Evolutionary conservation across 1,139 yeast species (phyloP).

Genomic region (Hanseniaspora sp.): DNA sequence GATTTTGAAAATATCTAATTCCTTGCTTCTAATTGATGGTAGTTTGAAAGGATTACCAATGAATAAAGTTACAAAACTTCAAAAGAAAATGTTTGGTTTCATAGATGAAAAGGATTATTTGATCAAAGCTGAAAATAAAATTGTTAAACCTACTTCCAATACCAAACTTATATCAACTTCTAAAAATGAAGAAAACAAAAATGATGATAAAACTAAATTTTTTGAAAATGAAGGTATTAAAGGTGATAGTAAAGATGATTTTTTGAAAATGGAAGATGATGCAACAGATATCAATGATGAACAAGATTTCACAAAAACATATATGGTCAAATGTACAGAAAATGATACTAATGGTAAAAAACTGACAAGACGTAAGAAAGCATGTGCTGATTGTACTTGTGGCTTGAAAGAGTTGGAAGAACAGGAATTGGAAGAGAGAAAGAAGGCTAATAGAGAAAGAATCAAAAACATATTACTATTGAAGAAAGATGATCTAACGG

Average conservation of each 20-base stretch:
- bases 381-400: constrained; percentile 97
- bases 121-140: constrained; percentile 17
- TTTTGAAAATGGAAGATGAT: constrained; percentile 39
- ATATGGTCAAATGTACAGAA: constrained; percentile 22
- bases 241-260: constrained; percentile 35
- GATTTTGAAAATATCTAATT: constrained; percentile 31
- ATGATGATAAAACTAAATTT: not conserved
- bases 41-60: constrained; percentile 22
- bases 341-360: constrained; percentile 34
- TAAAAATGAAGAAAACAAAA: constrained; percentile 8
- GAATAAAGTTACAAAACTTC: constrained; percentile 23
- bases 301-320: constrained; percentile 28
- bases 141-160: constrained; percentile 4
- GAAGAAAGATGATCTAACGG: constrained; percentile 57
- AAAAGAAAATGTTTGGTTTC: constrained; percentile 30
- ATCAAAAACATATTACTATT: constrained; percentile 41
- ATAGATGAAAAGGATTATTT: constrained; percentile 11
- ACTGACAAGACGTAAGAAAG: constrained; percentile 52
- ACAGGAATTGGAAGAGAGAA: constrained; percentile 39
- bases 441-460: constrained; percentile 31
- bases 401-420: constrained; percentile 80
- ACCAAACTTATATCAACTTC: constrained; percentile 13
- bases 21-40: constrained; percentile 33
- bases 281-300: constrained; percentile 34
- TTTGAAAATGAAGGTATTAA: constrained; percentile 19